A percentile compares a stretch with the other conserved stretches of the same genome.
These are phyloP conservation scores for Lachnellula cervina DNA, from an alignment of 2,329 filamentous ascomycete species.

Conservation along the genomic window DNA sequence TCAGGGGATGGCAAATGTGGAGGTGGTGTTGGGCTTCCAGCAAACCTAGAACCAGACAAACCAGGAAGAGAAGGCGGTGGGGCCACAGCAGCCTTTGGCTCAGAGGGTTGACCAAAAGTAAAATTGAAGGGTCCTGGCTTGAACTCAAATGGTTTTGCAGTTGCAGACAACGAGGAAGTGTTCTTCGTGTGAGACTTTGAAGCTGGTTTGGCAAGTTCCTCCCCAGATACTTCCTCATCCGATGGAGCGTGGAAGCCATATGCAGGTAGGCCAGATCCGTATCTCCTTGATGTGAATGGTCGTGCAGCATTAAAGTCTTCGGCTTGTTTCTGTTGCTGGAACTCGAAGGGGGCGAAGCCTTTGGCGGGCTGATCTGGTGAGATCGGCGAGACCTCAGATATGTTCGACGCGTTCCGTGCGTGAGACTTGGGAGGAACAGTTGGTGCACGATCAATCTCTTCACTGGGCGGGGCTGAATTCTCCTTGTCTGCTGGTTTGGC, in stretches of 20 bases:
- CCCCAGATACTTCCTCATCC: slow-evolving; percentile 17
- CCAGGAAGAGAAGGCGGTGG: slow-evolving; percentile 17
- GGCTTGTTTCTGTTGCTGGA: slow-evolving; percentile 42
- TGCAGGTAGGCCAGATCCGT: slow-evolving; percentile 24
- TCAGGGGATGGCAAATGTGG: slow-evolving; percentile 10
- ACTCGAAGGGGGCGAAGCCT: slow-evolving; percentile 58
- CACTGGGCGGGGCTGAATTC: slow-evolving; percentile 24
- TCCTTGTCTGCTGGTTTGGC: slow-evolving; percentile 28
- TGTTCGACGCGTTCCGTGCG: slow-evolving; percentile 39
- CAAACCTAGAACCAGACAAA: slow-evolving; percentile 27
- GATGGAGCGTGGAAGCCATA: slow-evolving; percentile 30
- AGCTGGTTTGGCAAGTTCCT: slow-evolving; percentile 13
- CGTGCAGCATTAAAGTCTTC: slow-evolving; percentile 34
- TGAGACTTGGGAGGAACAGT: slow-evolving; percentile 35
- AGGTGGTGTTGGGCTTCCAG: slow-evolving; percentile 27
- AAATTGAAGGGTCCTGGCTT: slow-evolving; percentile 25
- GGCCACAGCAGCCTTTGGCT: slow-evolving; percentile 3
- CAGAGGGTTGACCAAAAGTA: slow-evolving; percentile 18
- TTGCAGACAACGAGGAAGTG: slow-evolving; percentile 60
- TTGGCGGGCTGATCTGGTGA: slow-evolving; percentile 46
- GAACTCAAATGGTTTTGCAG: slow-evolving; percentile 61
- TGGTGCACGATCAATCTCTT: slow-evolving; percentile 10
- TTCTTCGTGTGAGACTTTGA: slow-evolving; percentile 38
- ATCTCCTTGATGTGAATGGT: slow-evolving; percentile 25
- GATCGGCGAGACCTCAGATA: slow-evolving; percentile 39